Evolutionary conservation across 768 basidiomycete species (phyloP).

Genomic region (Panus rudis): DNA sequence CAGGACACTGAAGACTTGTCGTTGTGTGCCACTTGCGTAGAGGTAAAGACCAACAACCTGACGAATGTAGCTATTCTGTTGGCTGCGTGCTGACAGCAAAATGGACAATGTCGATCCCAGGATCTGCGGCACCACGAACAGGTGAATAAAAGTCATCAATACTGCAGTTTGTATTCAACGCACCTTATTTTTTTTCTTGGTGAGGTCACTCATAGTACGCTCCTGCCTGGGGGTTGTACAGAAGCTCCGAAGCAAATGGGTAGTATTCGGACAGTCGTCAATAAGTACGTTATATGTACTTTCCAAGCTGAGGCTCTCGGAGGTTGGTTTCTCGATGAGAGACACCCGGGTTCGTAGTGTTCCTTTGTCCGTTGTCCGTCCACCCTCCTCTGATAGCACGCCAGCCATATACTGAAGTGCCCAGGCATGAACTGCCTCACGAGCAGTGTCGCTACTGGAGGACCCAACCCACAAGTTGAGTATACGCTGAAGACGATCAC

Average conservation of each 20-base stretch:
- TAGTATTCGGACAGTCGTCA: background rate
- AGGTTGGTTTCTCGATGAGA: background rate
- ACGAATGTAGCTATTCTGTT: conserved; percentile 6
- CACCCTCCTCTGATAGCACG: background rate
- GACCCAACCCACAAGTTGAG: background rate
- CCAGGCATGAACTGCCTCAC: background rate
- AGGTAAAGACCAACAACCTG: conserved; percentile 11
- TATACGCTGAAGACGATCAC: background rate
- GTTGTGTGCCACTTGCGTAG: conserved; percentile 15
- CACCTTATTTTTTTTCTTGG: background rate
- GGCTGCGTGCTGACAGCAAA: conserved; percentile 7
- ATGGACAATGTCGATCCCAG: background rate
- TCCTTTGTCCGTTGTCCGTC: background rate
- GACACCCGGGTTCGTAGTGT: conserved; percentile 2
- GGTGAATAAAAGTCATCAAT: background rate
- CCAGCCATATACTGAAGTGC: background rate
- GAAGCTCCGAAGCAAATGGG: background rate
- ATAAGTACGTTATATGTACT: background rate
- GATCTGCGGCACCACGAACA: background rate
- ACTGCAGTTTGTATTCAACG: background rate
- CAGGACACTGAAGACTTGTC: conserved; percentile 25
- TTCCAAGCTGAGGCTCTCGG: background rate
- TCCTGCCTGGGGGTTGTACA: background rate
- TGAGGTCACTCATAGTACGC: background rate
- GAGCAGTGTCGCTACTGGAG: background rate